Conservation (phyloP, 164 flowering plant genomes). For the Vitis labrusca region DNA sequence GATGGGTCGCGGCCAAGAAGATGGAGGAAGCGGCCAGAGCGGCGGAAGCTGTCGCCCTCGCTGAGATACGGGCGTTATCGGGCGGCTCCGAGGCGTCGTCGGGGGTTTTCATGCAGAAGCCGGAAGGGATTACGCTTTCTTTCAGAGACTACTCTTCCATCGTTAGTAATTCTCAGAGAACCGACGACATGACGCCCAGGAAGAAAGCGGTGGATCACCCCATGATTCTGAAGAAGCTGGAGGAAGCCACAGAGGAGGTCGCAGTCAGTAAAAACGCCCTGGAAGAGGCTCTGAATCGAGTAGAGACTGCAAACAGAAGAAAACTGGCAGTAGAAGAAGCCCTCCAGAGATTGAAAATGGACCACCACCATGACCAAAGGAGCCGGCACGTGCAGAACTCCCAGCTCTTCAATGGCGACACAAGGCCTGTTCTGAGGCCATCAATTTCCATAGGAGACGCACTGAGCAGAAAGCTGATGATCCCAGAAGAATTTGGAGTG, state of each 20-base stretch:
- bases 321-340: conserved; percentile 33
- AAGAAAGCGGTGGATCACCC: conserved; percentile 23
- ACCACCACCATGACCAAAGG: neutral
- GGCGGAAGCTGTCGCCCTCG: conserved; percentile 62
- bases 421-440: conserved; percentile 37
- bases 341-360: conserved; percentile 26
- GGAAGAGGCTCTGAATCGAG: conserved; percentile 36
- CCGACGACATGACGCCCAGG: conserved; percentile 19
- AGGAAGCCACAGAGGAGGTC: conserved; percentile 39
- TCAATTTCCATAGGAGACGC: conserved; percentile 55
- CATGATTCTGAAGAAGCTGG: conserved; percentile 33
- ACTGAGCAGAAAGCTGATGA: conserved; percentile 47
- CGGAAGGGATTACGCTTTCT: conserved; percentile 23
- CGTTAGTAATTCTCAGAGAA: conserved; percentile 19
- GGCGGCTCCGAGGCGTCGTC: conserved; percentile 5
- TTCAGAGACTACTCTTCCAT: conserved; percentile 30
- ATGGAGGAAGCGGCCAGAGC: conserved; percentile 78
- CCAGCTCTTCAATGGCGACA: conserved; percentile 11
- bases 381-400: conserved; percentile 9
- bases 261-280: conserved; percentile 29
- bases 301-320: conserved; percentile 32
- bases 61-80: conserved; percentile 39
- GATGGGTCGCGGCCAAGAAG: conserved; percentile 60
- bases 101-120: conserved; percentile 24
- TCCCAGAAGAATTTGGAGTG: conserved; percentile 26